Percentiles rank a stretch among this genome's conserved stretches.
These are phyloP conservation scores for Colletotrichum abscissum DNA, from an alignment of 2,329 filamentous ascomycete species.

Conservation along the genomic window DNA sequence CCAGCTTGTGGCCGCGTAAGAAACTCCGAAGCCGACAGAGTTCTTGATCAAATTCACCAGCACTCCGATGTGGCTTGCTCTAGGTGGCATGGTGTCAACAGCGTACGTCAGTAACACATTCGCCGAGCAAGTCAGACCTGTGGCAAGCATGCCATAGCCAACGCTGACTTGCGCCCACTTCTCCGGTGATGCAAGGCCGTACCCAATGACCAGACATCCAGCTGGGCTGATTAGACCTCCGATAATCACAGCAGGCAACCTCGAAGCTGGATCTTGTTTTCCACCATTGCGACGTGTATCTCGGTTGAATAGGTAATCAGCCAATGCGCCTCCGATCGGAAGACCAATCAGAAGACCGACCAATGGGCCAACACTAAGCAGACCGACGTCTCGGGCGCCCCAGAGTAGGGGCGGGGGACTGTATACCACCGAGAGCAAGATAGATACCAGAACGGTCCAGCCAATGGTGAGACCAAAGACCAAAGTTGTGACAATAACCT, in stretches of 20 bases:
- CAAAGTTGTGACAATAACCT: constrained; percentile 24
- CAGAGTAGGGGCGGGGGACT: constrained; percentile 19
- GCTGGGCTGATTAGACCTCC: constrained; percentile 36
- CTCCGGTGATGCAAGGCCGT: constrained; percentile 23
- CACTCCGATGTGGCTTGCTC: constrained; percentile 35
- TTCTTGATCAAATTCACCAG: constrained; percentile 39
- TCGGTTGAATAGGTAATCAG: constrained; percentile 28
- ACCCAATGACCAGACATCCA: constrained; percentile 36
- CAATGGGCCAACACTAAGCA: constrained; percentile 22
- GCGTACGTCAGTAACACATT: constrained; percentile 38
- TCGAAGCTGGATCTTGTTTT: constrained; percentile 23
- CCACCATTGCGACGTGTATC: constrained; percentile 1
- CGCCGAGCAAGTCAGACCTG: constrained; percentile 37
- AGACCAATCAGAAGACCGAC: constrained; percentile 20
- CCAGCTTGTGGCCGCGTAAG: constrained; percentile 35
- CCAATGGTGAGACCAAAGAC: constrained; percentile 31
- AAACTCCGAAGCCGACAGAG: constrained; percentile 34
- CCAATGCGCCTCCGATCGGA: constrained; percentile 25
- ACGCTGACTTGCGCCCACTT: constrained; percentile 34
- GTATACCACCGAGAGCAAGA: constrained; percentile 18
- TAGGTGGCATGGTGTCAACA: constrained; percentile 33
- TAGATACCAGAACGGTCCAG: constrained; percentile 21
- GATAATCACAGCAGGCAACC: constrained; percentile 33
- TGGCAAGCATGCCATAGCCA: constrained; percentile 37
- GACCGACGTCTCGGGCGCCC: constrained; percentile 19